Conservation (phyloP, 495 filamentous ascomycete species). For the Letharia lupina region DNA sequence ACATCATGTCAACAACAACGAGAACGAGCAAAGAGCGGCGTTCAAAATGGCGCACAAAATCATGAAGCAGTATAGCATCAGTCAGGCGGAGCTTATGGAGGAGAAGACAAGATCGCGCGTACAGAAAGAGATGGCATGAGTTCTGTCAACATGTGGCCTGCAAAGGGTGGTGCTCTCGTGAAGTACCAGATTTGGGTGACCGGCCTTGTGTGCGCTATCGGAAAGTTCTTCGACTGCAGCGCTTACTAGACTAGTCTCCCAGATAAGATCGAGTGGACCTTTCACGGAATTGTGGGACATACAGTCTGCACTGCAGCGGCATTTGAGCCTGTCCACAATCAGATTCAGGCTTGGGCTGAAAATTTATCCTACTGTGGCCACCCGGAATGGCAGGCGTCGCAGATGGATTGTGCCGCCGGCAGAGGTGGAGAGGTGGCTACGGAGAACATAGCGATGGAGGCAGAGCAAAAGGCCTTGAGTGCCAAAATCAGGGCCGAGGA, state of each 20-base stretch:
- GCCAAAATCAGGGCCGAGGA: constrained; percentile 24
- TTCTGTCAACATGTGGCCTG: constrained; percentile 17
- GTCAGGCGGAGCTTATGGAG: constrained; percentile 27
- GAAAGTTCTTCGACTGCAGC: constrained; percentile 24
- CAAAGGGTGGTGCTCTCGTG: constrained; percentile 9
- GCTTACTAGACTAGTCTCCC: constrained; percentile 9
- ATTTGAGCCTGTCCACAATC: constrained; percentile 30
- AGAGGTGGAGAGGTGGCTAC: constrained; percentile 26
- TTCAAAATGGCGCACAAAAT: constrained; percentile 28
- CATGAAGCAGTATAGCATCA: constrained; percentile 29
- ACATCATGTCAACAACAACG: constrained; percentile 24
- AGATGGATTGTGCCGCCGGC: constrained; percentile 27
- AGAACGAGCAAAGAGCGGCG: constrained; percentile 28
- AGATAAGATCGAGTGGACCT: constrained; percentile 25
- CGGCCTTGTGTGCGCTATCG: constrained; percentile 16
- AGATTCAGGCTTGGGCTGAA: constrained; percentile 28
- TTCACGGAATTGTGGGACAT: constrained; percentile 32
- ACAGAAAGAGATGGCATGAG: constrained; percentile 24
- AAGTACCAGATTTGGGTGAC: constrained; percentile 15
- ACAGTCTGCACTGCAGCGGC: constrained; percentile 30
- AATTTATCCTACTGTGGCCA: constrained; percentile 24
- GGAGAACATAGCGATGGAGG: constrained; percentile 23
- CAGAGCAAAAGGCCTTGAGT: constrained; percentile 23
- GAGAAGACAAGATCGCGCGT: constrained; percentile 20
- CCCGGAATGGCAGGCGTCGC: constrained; percentile 27